Evolutionary conservation across 2,329 filamentous ascomycete genomes (phyloP).

Genomic region (Hypoxylon sp.): DNA sequence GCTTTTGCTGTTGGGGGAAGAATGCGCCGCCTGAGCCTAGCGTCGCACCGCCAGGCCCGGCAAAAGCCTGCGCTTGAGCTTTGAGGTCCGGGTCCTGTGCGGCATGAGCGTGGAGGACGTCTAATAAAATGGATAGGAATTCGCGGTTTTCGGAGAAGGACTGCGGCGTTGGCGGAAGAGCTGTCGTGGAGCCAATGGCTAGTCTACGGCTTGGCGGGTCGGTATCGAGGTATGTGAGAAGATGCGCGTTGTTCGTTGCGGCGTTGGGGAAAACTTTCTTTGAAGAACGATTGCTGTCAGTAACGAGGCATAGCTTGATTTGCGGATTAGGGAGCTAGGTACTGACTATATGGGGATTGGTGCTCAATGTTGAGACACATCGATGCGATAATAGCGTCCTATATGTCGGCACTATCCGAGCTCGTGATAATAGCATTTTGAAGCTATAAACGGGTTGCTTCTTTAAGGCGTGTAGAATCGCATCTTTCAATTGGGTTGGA

Average conservation of each 20-base stretch:
- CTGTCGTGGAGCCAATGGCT: constrained; percentile 71
- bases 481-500: constrained; percentile 1
- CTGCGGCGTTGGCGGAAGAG: constrained; percentile 72
- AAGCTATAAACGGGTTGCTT: background rate
- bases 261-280: constrained; percentile 72
- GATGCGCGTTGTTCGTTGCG: constrained; percentile 61
- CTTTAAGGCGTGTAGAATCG: constrained; percentile 1
- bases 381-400: constrained; percentile 50
- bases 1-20: constrained; percentile 60
- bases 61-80: constrained; percentile 72
- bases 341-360: constrained; percentile 70
- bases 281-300: constrained; percentile 34
- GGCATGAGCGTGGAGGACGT: constrained; percentile 69
- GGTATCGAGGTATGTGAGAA: constrained; percentile 72
- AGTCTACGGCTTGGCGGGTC: constrained; percentile 67
- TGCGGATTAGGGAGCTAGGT: constrained; percentile 1
- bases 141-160: constrained; percentile 72
- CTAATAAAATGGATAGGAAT: constrained; percentile 72
- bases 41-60: constrained; percentile 68
- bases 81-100: constrained; percentile 69
- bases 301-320: constrained; percentile 9
- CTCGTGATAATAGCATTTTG: constrained; percentile 55
- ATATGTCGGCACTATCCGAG: constrained; percentile 49
- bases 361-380: constrained; percentile 62
- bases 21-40: constrained; percentile 68